Percentiles rank a stretch among this genome's conserved stretches.
phyloP scores from a whole-genome alignment of 169 alveolate genomes.

The Plasmodium adleri region DNA sequence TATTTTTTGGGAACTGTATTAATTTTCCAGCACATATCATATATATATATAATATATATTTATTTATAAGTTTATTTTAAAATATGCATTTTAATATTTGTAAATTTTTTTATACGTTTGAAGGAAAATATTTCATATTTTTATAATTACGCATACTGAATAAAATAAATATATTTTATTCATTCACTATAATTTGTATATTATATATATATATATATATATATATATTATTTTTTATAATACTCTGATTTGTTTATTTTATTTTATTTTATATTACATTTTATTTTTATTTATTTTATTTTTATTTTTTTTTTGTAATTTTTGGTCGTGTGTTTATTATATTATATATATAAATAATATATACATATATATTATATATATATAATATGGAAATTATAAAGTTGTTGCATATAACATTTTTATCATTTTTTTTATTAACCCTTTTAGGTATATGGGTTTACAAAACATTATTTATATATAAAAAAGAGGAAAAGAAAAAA shows the following conservation, averaged over 20 bases:
- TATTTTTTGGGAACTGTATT: background rate
- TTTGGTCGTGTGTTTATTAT: background rate
- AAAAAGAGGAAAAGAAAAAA: conserved; percentile 15
- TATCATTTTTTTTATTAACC: conserved; percentile 13
- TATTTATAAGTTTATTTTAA: no score
- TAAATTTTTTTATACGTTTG: no score
- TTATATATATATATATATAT: no score
- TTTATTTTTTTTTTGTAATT: conserved; percentile 1
- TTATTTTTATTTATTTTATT: background rate
- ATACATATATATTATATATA: background rate
- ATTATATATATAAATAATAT: background rate
- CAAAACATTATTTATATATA: conserved; percentile 13
- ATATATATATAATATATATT: no score
- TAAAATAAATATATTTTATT: no score
- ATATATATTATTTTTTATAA: no score
- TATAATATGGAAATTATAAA: conserved; percentile 17
- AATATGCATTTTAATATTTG: no score
- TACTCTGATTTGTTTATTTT: no score
- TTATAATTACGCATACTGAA: background rate
- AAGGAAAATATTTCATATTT: background rate
- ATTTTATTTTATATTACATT: no score
- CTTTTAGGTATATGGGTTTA: conserved; percentile 48
- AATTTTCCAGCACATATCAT: background rate
- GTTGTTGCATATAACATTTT: conserved; percentile 19
- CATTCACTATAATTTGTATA: no score